Percentiles rank a stretch among this genome's conserved stretches.
phyloP scores from a whole-genome alignment of 257 asterid species.

The Nemophila menziesii region DNA sequence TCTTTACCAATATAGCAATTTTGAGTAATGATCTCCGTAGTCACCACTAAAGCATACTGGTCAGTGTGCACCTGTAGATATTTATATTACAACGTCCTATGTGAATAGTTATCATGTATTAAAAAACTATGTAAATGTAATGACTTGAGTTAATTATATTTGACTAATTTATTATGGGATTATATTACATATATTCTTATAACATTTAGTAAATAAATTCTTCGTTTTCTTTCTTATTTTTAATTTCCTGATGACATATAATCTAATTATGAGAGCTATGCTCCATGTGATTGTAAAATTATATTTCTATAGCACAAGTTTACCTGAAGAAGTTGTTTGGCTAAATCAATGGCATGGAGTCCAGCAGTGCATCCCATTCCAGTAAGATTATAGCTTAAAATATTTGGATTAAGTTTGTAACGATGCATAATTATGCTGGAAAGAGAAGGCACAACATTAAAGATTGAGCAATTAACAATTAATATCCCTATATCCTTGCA shows the following conservation, averaged over 20 bases:
- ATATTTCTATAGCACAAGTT: no score
- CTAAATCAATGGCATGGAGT: conserved; percentile 1
- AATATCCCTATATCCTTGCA: conserved; percentile 1
- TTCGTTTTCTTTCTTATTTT: no score
- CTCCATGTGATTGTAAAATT: no score
- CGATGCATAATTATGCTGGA: conserved; percentile 1
- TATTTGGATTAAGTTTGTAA: conserved; percentile 3
- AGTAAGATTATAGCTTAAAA: conserved; percentile 3
- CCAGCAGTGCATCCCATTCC: conserved; percentile 7
- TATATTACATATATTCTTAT: no score
- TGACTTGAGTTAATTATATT: no score
- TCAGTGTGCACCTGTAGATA: conserved; percentile 5
- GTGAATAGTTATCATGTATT: no score
- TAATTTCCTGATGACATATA: no score
- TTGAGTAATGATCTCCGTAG: conserved; percentile 5
- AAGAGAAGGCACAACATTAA: conserved; percentile 2
- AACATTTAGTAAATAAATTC: no score
- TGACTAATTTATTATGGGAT: no score
- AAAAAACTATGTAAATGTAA: no score
- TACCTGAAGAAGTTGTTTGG: conserved; percentile 5
- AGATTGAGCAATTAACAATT: conserved; percentile 1
- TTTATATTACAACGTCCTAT: no score
- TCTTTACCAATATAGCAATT: conserved; percentile 2
- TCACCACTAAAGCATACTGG: conserved; percentile 2
- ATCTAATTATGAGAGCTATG: no score